A percentile compares a stretch with the other conserved stretches of the same genome.
Evolutionary conservation across 768 basidiomycete species (phyloP).

Genomic region (Agaricus subrufescens): DNA sequence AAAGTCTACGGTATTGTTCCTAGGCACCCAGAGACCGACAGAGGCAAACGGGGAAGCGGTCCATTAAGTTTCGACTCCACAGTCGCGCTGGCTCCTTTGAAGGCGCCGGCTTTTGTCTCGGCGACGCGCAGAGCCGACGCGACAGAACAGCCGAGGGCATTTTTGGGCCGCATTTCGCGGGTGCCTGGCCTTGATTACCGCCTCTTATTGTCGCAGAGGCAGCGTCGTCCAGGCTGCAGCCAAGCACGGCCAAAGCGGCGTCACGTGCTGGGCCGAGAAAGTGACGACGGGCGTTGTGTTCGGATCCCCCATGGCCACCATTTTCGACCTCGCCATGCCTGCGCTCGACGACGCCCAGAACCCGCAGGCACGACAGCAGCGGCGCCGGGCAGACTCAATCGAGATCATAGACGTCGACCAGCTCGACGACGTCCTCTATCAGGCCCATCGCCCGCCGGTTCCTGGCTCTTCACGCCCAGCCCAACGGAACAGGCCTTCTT

Average conservation of each 20-base stretch:
- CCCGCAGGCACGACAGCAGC: constrained; percentile 10
- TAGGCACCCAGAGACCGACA: neutral
- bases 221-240: neutral
- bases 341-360: constrained; percentile 17
- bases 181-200: neutral
- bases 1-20: neutral
- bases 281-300: constrained; percentile 8
- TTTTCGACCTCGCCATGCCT: constrained; percentile 23
- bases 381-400: constrained; percentile 20
- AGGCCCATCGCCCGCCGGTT: neutral
- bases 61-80: neutral
- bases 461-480: constrained; percentile 11
- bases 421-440: constrained; percentile 23
- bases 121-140: too few relatives aligned
- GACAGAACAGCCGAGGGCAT: too few relatives aligned
- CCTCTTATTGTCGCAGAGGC: neutral
- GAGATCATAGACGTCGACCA: constrained; percentile 45
- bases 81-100: neutral
- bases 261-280: constrained; percentile 10
- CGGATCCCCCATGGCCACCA: constrained; percentile 23
- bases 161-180: neutral
- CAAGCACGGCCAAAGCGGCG: constrained; percentile 11
- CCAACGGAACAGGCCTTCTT: constrained; percentile 10
- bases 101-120: neutral
- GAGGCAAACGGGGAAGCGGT: neutral